phyloP scores from a whole-genome alignment of 352 stramenopile species.

The Globisporangium takayamanum region DNA sequence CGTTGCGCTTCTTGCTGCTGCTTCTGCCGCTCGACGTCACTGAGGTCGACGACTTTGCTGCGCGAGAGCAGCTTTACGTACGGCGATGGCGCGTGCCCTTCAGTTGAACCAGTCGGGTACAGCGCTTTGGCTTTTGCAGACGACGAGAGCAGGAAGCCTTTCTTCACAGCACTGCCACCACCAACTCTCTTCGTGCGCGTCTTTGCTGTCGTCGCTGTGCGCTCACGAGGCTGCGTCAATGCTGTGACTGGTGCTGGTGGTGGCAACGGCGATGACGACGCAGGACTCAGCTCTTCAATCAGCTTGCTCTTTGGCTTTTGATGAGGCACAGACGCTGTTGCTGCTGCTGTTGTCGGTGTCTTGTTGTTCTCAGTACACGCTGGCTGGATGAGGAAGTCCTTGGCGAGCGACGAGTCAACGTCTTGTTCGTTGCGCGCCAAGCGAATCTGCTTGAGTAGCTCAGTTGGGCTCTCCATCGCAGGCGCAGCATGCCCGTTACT shows the following conservation, averaged over 20 bases:
- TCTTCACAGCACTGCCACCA: slow-evolving; percentile 40
- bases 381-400: slow-evolving; percentile 8
- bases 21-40: slow-evolving; percentile 32
- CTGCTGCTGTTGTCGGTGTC: neutral
- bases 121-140: slow-evolving; percentile 29
- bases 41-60: slow-evolving; percentile 77
- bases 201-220: slow-evolving; percentile 13
- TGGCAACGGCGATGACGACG: neutral
- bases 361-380: neutral
- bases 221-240: neutral
- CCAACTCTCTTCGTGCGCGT: neutral
- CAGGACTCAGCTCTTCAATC: neutral
- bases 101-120: slow-evolving; percentile 66
- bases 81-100: slow-evolving; percentile 52
- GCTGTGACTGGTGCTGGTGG: neutral
- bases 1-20: slow-evolving; percentile 23
- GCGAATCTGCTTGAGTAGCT: slow-evolving; percentile 53
- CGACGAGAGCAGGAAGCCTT: slow-evolving; percentile 47
- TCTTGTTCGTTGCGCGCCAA: slow-evolving; percentile 12
- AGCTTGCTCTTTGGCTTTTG: slow-evolving; percentile 2
- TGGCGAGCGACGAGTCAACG: neutral
- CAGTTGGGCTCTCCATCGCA: slow-evolving; percentile 35
- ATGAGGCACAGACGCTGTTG: slow-evolving; percentile 5
- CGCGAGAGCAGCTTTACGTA: slow-evolving; percentile 77
- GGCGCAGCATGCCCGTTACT: neutral